Percentiles rank a stretch among this genome's conserved stretches.
These are phyloP conservation scores for Rutidosis leptorrhynchoides DNA, from an alignment of 129 eudicot genomes.

Conservation along the genomic window DNA sequence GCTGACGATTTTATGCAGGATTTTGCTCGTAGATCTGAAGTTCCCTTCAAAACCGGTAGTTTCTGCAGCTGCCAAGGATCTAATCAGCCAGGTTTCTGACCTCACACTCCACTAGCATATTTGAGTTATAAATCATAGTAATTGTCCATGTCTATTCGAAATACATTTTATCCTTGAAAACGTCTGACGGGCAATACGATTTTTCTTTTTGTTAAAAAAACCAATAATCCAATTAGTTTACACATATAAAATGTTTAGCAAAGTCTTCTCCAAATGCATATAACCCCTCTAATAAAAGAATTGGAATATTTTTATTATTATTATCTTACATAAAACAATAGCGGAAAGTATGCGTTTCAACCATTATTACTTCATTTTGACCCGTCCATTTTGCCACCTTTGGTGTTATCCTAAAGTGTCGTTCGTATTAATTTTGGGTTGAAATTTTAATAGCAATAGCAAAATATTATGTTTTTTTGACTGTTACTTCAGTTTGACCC, in stretches of 20 bases:
- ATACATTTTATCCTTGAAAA: neutral
- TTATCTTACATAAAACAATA: too few relatives aligned
- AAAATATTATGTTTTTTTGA: too few relatives aligned
- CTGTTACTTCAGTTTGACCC: neutral
- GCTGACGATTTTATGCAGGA: conserved; percentile 34
- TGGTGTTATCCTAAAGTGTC: neutral
- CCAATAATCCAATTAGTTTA: too few relatives aligned
- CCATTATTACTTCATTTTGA: neutral
- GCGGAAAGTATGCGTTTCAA: neutral
- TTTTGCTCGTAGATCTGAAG: conserved; percentile 67
- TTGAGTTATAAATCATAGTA: neutral
- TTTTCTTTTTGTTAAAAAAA: too few relatives aligned
- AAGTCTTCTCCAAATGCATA: neutral
- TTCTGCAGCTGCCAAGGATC: conserved; percentile 75
- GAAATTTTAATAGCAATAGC: too few relatives aligned
- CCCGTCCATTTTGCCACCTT: neutral
- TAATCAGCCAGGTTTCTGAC: conserved; percentile 59
- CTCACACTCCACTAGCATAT: neutral
- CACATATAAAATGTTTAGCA: neutral
- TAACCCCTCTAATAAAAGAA: neutral
- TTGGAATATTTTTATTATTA: neutral
- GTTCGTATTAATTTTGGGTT: too few relatives aligned
- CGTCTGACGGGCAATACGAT: neutral
- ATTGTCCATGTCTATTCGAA: neutral
- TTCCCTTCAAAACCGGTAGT: conserved; percentile 72